Evolutionary conservation across 306 rosid genomes (phyloP).

Genomic region (Dryas octopetala): DNA sequence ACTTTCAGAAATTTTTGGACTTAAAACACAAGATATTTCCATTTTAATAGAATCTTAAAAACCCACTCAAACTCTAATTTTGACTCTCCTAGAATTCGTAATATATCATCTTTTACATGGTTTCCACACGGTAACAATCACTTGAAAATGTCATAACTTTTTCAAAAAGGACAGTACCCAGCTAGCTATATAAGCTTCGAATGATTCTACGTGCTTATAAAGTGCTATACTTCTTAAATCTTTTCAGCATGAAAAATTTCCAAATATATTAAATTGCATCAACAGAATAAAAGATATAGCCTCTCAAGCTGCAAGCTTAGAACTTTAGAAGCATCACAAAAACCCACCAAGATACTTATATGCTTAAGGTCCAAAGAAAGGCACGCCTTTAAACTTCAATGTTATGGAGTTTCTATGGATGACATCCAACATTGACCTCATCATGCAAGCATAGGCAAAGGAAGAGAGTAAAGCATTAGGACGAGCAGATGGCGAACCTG

Average conservation of each 20-base stretch:
- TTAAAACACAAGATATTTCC: not conserved
- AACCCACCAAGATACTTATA: not conserved
- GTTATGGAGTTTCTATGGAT: too few species aligned
- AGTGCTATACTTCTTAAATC: too few species aligned
- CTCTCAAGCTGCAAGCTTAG: not conserved
- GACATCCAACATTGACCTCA: too few species aligned
- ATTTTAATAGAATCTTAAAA: not conserved
- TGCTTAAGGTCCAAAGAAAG: too few species aligned
- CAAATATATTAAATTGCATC: too few species aligned
- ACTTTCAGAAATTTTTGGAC: not conserved
- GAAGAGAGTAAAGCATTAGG: too few species aligned
- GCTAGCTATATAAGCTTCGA: not conserved
- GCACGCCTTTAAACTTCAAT: too few species aligned
- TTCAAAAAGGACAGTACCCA: not conserved
- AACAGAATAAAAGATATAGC: not conserved
- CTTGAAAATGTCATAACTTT: not conserved
- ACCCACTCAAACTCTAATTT: not conserved
- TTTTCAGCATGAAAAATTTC: too few species aligned
- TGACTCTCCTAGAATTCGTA: not conserved
- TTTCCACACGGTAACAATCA: too few species aligned
- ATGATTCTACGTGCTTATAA: too few species aligned
- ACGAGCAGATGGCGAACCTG: constrained; percentile 38
- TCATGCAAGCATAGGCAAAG: too few species aligned
- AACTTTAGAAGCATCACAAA: not conserved
- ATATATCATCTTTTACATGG: not conserved